A percentile compares a stretch with the other conserved stretches of the same genome.
These are phyloP conservation scores for Fistulifera pelliculosa DNA, from an alignment of 108 stramenopile species.

Conservation along the genomic window DNA sequence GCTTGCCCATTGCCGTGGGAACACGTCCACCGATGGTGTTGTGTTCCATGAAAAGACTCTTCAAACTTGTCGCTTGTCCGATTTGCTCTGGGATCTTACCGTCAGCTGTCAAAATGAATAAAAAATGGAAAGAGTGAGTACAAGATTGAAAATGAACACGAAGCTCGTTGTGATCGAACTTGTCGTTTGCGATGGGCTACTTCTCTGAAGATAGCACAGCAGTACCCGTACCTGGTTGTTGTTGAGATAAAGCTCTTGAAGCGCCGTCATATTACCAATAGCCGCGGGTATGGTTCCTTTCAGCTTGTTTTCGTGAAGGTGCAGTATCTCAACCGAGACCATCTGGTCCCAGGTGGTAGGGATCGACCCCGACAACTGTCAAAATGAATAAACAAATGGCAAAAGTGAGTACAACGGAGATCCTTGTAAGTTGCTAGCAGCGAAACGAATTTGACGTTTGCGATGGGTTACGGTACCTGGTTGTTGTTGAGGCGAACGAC, in stretches of 20 bases:
- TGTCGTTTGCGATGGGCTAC: too few relatives aligned
- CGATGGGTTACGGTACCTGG: slow-evolving; percentile 12
- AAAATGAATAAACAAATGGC: not conserved
- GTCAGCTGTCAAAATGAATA: too few relatives aligned
- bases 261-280: slow-evolving; percentile 16
- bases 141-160: too few relatives aligned
- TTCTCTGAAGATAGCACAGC: too few relatives aligned
- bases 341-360: not conserved
- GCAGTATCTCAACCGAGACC: slow-evolving; percentile 21
- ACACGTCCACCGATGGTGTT: slow-evolving; percentile 5
- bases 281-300: slow-evolving; percentile 34
- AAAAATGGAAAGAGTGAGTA: too few relatives aligned
- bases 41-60: not conserved
- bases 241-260: not conserved
- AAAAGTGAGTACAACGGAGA: not conserved
- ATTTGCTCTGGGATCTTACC: not conserved
- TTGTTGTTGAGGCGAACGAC: slow-evolving; percentile 7
- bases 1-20: slow-evolving; percentile 4
- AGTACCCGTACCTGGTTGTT: too few relatives aligned
- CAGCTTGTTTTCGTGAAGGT: slow-evolving; percentile 36
- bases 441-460: not conserved
- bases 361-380: not conserved
- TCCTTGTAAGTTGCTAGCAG: not conserved
- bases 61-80: too few relatives aligned
- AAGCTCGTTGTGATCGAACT: too few relatives aligned